Base-by-base conservation (phyloP, 2,329 filamentous ascomycete species). In the Colletotrichum sp. region DNA sequence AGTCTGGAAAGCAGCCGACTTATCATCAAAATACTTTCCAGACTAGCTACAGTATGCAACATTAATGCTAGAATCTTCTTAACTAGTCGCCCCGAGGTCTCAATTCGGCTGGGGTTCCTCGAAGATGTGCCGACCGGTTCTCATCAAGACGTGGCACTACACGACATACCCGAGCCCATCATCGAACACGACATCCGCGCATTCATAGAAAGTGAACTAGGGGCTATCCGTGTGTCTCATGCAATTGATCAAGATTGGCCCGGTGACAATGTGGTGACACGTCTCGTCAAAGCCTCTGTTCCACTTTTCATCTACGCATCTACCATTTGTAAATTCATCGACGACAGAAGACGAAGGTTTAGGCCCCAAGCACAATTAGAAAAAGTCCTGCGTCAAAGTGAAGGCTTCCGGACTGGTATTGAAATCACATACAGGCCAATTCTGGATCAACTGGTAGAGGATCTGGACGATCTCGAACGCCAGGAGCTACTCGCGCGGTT, bases 391-490 rank as follows among this genome's bases (percentile, higher is more conserved):
- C 9, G 44, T 3, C 44, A 21, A 7, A 21, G 1, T 0, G 0
- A 4, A 13, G 10, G 44, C 9, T 49, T 49, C 0, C 44, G 10
- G 2, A 21, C 5, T 21, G 44, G 44, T 0, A 21, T 21, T 49
- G 10, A 49, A 49, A 1, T 13, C 1, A 13, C 44, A 13, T 49
- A 49, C 5, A 2, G 10, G 1, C 44, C 44, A 13, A 49, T 49
- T 13, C 3, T 49, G 5, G 10, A 49, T 21, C 44, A 49, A 12
- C 6, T 49, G 3, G 0, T 12, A 3, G 44, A 49, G 1, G 44
- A 21, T 12, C 18, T 21, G 10, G 44, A 49, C 0, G 9, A n/a
- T 0, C 0, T 21, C 3, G 18, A n/a, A n/a, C 1, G 10, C 10
- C 4, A 13, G 10, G 44, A 49, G 44, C 44, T 49, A 21, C 44